A percentile compares a stretch with the other conserved stretches of the same genome.
Evolutionary conservation across 176 grass and related monocot species (phyloP).

Genomic region (Chloris gayana): DNA sequence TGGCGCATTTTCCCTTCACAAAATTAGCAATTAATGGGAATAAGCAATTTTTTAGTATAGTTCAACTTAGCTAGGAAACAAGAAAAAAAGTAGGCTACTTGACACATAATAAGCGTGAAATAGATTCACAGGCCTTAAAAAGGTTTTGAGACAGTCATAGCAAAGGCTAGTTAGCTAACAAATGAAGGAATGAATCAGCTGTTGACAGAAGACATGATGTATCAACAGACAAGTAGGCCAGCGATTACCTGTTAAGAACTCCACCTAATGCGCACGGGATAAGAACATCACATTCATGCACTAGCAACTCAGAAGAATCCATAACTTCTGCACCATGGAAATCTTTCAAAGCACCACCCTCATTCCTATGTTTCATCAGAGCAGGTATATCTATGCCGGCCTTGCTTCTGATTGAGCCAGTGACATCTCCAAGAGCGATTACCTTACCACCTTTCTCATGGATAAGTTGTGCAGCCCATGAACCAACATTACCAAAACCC

Average conservation of each 20-base stretch:
- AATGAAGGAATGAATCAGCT: background rate
- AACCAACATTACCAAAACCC: slow-evolving; percentile 98
- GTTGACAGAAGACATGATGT: background rate
- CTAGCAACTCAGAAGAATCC: slow-evolving; percentile 66
- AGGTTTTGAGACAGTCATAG: background rate
- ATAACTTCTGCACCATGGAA: slow-evolving; percentile 67
- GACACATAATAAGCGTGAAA: background rate
- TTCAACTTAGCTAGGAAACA: slow-evolving; percentile 5
- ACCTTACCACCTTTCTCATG: slow-evolving; percentile 91
- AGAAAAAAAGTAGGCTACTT: background rate
- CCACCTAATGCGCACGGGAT: slow-evolving; percentile 88
- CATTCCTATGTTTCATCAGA: slow-evolving; percentile 62
- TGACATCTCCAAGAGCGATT: slow-evolving; percentile 84
- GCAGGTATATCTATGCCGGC: slow-evolving; percentile 78
- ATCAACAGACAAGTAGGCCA: slow-evolving; percentile 1
- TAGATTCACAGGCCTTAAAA: background rate
- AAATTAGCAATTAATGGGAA: slow-evolving; percentile 13
- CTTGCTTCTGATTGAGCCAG: slow-evolving; percentile 69
- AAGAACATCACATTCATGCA: slow-evolving; percentile 90
- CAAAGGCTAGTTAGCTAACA: background rate
- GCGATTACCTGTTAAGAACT: slow-evolving; percentile 77
- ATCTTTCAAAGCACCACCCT: slow-evolving; percentile 64
- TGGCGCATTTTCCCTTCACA: slow-evolving; percentile 83
- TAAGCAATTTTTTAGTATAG: slow-evolving; percentile 14
- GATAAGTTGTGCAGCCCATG: slow-evolving; percentile 83